Percentiles rank a stretch among this genome's conserved stretches.
Conservation (phyloP, 345 rosid genomes). For the Jatropha curcas region DNA sequence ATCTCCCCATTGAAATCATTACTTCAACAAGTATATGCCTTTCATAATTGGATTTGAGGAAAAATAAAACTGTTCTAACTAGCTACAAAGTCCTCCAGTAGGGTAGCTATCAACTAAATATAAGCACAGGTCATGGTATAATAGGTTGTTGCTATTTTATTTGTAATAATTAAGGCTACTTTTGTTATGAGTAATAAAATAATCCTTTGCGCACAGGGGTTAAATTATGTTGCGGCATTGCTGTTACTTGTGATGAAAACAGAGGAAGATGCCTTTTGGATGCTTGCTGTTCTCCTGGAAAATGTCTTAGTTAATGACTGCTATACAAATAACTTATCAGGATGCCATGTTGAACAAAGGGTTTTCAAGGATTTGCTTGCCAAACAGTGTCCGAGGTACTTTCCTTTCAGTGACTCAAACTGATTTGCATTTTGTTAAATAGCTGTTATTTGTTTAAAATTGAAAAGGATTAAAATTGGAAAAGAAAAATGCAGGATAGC, state of each 20-base stretch:
- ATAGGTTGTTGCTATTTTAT: not conserved
- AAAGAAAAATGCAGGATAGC: conserved; percentile 64
- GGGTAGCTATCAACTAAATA: not conserved
- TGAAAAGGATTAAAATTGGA: conserved; percentile 9
- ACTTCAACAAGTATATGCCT: not conserved
- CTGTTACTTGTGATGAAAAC: conserved; percentile 98
- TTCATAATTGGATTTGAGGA: not conserved
- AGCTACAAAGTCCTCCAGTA: not conserved
- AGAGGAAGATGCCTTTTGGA: conserved; percentile 99
- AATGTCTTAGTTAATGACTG: conserved; percentile 95
- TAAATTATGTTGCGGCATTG: conserved; percentile 94
- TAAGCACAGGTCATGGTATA: not conserved
- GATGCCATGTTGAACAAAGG: conserved; percentile 98
- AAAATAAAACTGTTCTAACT: not conserved
- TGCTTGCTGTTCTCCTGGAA: conserved; percentile 95
- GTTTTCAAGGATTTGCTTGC: conserved; percentile 91
- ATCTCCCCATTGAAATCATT: conserved; percentile 1
- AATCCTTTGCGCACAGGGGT: conserved; percentile 57
- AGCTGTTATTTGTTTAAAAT: conserved; percentile 6
- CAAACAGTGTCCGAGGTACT: conserved; percentile 83
- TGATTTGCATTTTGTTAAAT: conserved; percentile 9
- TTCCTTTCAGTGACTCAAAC: not conserved
- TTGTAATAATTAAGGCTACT: not conserved
- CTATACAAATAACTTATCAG: conserved; percentile 87
- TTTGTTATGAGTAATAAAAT: not conserved